Conservation (phyloP, 371 early-diverging fungal species). For the Lichtheimia ramosa region DNA sequence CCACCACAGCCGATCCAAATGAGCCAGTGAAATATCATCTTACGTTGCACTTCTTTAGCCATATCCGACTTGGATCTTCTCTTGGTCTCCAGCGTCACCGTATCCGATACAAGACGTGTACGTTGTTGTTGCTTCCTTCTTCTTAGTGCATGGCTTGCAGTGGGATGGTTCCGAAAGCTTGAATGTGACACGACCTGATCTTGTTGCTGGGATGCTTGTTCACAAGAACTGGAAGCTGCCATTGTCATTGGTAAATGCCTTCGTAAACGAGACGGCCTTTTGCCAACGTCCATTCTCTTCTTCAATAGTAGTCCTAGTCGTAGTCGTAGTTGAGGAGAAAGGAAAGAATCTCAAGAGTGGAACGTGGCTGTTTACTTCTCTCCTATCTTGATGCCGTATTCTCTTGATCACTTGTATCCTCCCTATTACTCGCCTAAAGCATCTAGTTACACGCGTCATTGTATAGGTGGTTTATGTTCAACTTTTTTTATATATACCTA, state of each 20-base stretch:
- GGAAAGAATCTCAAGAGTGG: too few species aligned
- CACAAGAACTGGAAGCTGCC: neutral
- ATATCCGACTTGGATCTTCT: neutral
- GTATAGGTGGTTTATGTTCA: too few species aligned
- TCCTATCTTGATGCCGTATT: too few species aligned
- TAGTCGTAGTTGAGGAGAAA: too few species aligned
- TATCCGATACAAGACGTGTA: neutral
- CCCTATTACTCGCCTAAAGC: too few species aligned
- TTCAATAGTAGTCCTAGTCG: too few species aligned
- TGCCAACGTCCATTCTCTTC: slow-evolving; percentile 3
- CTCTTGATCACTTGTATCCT: too few species aligned
- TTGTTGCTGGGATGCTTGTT: neutral
- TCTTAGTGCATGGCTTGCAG: neutral
- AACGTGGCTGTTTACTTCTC: too few species aligned
- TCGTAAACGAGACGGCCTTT: slow-evolving; percentile 7
- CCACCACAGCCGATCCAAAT: slow-evolving; percentile 9
- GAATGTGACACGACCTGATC: slow-evolving; percentile 3
- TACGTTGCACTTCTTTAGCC: neutral
- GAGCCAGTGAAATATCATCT: neutral
- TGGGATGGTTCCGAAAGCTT: slow-evolving; percentile 3
- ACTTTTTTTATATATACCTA: too few species aligned
- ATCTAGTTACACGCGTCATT: too few species aligned
- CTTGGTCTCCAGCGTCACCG: neutral
- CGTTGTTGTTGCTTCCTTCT: neutral
- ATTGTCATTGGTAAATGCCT: slow-evolving; percentile 6